Evolutionary conservation across 306 rosid species (phyloP).

Genomic region (Glycyrrhiza uralensis): DNA sequence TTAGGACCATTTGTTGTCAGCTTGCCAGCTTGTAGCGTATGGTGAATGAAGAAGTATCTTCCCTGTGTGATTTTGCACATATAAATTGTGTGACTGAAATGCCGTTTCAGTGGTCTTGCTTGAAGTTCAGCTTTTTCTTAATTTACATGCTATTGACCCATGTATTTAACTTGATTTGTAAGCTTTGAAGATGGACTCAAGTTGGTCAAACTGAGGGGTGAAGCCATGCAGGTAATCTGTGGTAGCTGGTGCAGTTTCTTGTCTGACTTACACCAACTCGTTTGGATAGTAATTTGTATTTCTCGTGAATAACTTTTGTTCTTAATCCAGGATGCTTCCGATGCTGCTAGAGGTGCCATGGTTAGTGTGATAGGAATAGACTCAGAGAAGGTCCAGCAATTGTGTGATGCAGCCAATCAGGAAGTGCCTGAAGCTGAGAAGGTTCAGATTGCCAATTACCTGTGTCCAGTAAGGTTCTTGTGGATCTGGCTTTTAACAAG

Average conservation of each 20-base stretch:
- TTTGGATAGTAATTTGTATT: background rate
- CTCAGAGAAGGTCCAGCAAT: conserved; percentile 82
- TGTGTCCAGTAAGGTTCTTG: conserved; percentile 74
- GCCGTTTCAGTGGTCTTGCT: conserved; percentile 4
- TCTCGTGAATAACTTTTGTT: background rate
- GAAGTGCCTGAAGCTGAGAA: conserved; percentile 78
- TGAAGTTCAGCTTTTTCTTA: conserved; percentile 20
- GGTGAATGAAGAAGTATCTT: background rate
- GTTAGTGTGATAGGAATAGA: conserved; percentile 91
- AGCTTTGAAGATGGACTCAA: conserved; percentile 99
- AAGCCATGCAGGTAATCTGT: conserved; percentile 90
- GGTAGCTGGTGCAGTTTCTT: conserved; percentile 18
- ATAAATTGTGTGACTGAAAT: background rate
- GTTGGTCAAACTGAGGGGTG: conserved; percentile 96
- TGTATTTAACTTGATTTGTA: conserved; percentile 32
- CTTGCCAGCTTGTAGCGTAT: background rate
- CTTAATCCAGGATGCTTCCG: conserved; percentile 73
- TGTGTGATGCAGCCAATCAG: conserved; percentile 92
- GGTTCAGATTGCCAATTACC: conserved; percentile 96
- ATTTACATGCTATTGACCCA: background rate
- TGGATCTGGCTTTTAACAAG: conserved; percentile 18
- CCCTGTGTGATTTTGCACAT: background rate
- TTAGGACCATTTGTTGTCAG: background rate
- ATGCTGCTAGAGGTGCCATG: conserved; percentile 88
- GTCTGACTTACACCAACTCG: background rate